A percentile compares a stretch with the other conserved stretches of the same genome.
Conservation (phyloP, 768 basidiomycete genomes). For the Collybia sordida region DNA sequence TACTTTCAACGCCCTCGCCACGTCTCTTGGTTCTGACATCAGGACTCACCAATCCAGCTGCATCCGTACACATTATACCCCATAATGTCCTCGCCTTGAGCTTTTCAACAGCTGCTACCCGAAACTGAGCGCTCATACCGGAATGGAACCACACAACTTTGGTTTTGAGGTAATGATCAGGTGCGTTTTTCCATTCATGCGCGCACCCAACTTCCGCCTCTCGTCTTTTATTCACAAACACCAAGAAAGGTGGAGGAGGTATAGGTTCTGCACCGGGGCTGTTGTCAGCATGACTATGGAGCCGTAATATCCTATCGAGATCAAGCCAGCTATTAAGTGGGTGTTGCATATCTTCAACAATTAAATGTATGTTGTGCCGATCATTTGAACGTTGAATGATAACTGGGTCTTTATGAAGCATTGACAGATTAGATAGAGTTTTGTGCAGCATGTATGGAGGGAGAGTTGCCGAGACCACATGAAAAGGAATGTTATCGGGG, state of each 20-base stretch:
- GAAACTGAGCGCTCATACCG: conserved; percentile 11
- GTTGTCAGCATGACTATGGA: too few species aligned
- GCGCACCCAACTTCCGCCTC: too few species aligned
- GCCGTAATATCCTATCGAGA: not conserved
- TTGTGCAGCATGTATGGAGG: too few species aligned
- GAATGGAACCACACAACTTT: conserved; percentile 19
- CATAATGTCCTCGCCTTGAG: conserved; percentile 7
- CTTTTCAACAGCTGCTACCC: conserved; percentile 3
- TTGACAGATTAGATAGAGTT: too few species aligned
- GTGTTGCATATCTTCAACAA: not conserved
- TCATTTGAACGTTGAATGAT: conserved; percentile 9
- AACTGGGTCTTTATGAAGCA: not conserved
- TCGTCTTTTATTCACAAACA: conserved; percentile 8
- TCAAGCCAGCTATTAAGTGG: too few species aligned
- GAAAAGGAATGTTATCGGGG: too few species aligned
- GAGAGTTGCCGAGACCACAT: too few species aligned
- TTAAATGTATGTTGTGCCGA: conserved; percentile 6
- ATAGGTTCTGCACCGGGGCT: too few species aligned
- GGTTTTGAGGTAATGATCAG: not conserved
- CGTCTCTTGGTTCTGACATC: not conserved
- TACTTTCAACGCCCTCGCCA: not conserved
- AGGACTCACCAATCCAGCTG: conserved; percentile 17
- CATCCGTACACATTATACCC: conserved; percentile 14
- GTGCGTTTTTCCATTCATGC: not conserved
- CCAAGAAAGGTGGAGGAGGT: conserved; percentile 2